Conservation (phyloP, 495 filamentous ascomycete genomes). For the Aspergillus haitiensis region DNA sequence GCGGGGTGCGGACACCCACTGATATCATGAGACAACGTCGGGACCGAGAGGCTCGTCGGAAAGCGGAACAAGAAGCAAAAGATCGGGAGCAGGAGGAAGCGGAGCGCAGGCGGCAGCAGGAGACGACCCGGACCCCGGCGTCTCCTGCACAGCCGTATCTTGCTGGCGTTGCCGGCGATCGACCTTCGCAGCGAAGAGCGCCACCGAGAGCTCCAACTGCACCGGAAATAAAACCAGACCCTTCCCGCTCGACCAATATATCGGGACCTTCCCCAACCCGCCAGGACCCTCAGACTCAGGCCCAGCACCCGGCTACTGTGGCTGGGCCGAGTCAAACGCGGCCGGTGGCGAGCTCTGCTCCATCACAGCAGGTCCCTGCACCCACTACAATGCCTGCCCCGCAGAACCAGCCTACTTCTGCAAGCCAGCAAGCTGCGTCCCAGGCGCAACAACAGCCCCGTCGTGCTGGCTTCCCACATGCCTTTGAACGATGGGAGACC, state of each 20-base stretch:
- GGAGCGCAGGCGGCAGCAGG: conserved; percentile 53
- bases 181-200: conserved; percentile 45
- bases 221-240: conserved; percentile 28
- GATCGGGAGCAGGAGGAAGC: conserved; percentile 54
- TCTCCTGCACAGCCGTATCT: conserved; percentile 36
- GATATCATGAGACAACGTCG: conserved; percentile 74
- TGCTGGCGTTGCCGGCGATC: conserved; percentile 61
- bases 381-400: conserved; percentile 17
- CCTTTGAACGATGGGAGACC: conserved; percentile 96
- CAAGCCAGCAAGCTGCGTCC: conserved; percentile 15
- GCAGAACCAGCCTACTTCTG: conserved; percentile 26
- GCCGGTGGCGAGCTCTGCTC: conserved; percentile 13
- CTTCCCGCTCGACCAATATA: conserved; percentile 10
- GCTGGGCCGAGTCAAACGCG: conserved; percentile 21
- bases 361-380: conserved; percentile 17
- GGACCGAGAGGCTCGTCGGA: conserved; percentile 65
- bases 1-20: conserved; percentile 57
- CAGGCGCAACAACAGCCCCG: conserved; percentile 29
- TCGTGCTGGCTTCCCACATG: conserved; percentile 77
- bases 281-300: conserved; percentile 17
- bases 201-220: conserved; percentile 29
- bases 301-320: conserved; percentile 17
- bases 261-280: conserved; percentile 19
- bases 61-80: conserved; percentile 57
- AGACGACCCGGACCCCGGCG: conserved; percentile 44